Percentiles rank a stretch among this genome's conserved stretches.
phyloP scores from a whole-genome alignment of 2,329 filamentous ascomycete genomes.

The Thyridium curvatum region DNA sequence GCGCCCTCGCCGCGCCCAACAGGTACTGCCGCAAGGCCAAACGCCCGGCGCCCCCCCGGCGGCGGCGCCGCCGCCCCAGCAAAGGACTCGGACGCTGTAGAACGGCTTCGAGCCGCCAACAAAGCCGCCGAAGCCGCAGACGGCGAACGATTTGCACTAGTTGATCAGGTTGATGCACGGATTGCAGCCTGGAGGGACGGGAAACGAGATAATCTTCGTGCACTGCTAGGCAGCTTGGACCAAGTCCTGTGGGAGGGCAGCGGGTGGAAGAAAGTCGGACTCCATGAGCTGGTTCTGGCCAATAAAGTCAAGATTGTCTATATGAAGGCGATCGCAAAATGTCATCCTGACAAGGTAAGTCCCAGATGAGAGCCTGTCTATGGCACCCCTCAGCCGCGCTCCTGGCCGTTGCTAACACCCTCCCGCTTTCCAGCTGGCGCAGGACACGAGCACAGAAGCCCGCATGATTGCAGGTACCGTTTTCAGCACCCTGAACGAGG shows the following conservation, averaged over 20 bases:
- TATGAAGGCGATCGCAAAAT: slow-evolving; percentile 99
- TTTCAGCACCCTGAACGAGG: slow-evolving; percentile 64
- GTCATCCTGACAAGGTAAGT: slow-evolving; percentile 95
- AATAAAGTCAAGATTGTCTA: slow-evolving; percentile 96
- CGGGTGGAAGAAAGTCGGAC: slow-evolving; percentile 93
- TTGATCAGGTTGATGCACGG: slow-evolving; percentile 76
- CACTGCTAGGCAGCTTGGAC: slow-evolving; percentile 80
- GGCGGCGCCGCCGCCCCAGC: slow-evolving; percentile 18
- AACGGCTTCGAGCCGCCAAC: slow-evolving; percentile 76
- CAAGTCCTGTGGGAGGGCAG: slow-evolving; percentile 84
- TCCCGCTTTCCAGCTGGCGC: slow-evolving; percentile 44
- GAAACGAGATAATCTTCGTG: slow-evolving; percentile 87
- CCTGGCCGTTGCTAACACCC: neutral
- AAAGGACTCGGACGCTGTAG: slow-evolving; percentile 69
- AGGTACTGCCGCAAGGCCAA: slow-evolving; percentile 34
- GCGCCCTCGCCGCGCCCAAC: slow-evolving; percentile 28
- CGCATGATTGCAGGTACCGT: slow-evolving; percentile 59
- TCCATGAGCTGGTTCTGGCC: slow-evolving; percentile 87
- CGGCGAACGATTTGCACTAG: slow-evolving; percentile 85
- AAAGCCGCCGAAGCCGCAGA: slow-evolving; percentile 79
- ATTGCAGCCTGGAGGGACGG: slow-evolving; percentile 80
- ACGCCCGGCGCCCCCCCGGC: slow-evolving; percentile 26
- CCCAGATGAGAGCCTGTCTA: no score
- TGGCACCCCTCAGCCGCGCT: no score
- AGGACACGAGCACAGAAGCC: slow-evolving; percentile 59